Percentiles rank a stretch among this genome's conserved stretches.
Evolutionary conservation across 257 asterid species (phyloP).

Genomic region (Anisodus tanguticus): DNA sequence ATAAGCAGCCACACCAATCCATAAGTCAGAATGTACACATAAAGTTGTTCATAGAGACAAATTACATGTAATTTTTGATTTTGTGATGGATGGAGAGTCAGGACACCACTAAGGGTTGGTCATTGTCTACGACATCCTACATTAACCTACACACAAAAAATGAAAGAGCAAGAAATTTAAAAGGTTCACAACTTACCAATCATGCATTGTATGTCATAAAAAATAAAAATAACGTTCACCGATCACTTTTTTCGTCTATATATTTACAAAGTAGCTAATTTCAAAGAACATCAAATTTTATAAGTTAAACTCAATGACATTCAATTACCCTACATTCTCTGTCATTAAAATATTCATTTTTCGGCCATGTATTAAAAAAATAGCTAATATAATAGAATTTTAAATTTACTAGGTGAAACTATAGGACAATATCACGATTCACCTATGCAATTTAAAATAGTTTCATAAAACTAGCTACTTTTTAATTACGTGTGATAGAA

Average conservation of each 20-base stretch:
- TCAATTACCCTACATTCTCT: too few species aligned
- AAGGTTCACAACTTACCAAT: neutral
- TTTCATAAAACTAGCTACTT: neutral
- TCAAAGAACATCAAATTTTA: neutral
- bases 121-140: slow-evolving; percentile 25
- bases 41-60: slow-evolving; percentile 9
- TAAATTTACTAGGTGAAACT: neutral
- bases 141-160: slow-evolving; percentile 11
- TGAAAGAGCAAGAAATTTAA: neutral
- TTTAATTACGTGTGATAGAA: neutral
- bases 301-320: neutral
- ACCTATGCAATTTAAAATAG: neutral
- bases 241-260: neutral
- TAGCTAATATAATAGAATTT: neutral
- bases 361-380: neutral
- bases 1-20: slow-evolving; percentile 26
- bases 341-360: neutral
- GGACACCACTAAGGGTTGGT: slow-evolving; percentile 27
- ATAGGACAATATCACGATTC: neutral
- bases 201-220: neutral
- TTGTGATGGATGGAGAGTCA: slow-evolving; percentile 15
- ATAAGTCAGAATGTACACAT: slow-evolving; percentile 10
- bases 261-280: neutral
- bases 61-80: neutral
- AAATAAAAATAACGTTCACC: neutral